Evolutionary conservation across 1,284 basidiomycete genomes (phyloP).

Genomic region (Boletus sp.): DNA sequence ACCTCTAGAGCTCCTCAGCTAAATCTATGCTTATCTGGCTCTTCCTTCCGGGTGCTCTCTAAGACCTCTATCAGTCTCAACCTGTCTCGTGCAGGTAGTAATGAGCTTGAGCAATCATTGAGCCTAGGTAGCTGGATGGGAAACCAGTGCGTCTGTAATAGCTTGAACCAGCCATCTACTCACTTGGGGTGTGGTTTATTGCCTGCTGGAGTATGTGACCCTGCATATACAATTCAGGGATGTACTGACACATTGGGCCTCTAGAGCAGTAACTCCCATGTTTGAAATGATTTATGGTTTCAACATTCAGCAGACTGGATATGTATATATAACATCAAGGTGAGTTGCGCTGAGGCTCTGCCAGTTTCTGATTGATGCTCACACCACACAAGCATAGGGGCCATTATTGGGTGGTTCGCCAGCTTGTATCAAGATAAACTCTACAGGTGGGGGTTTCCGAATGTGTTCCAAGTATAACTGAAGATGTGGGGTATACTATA

Average conservation of each 20-base stretch:
- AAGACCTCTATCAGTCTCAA: too few species aligned
- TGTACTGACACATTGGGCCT: background rate
- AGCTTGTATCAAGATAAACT: slow-evolving; percentile 67
- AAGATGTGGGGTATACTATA: background rate
- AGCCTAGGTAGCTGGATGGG: too few species aligned
- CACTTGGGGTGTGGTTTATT: slow-evolving; percentile 76
- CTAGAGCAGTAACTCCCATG: slow-evolving; percentile 60
- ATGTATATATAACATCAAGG: slow-evolving; percentile 60
- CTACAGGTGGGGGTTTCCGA: slow-evolving; percentile 48
- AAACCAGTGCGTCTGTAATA: too few species aligned
- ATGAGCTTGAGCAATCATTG: too few species aligned
- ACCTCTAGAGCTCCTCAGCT: too few species aligned
- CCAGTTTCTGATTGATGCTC: background rate
- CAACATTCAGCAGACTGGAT: slow-evolving; percentile 60
- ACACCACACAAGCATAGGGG: slow-evolving; percentile 53
- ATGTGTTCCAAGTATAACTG: background rate
- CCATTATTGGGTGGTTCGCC: slow-evolving; percentile 52
- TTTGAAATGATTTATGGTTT: slow-evolving; percentile 67
- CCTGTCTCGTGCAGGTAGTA: too few species aligned
- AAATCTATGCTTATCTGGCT: too few species aligned
- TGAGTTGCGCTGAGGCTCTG: slow-evolving; percentile 34
- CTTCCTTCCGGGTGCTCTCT: too few species aligned
- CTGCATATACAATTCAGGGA: background rate
- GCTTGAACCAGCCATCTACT: too few species aligned
- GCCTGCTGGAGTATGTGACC: slow-evolving; percentile 56